Conservation (phyloP, 305 asterid genomes). For the Coffea humblotiana region DNA sequence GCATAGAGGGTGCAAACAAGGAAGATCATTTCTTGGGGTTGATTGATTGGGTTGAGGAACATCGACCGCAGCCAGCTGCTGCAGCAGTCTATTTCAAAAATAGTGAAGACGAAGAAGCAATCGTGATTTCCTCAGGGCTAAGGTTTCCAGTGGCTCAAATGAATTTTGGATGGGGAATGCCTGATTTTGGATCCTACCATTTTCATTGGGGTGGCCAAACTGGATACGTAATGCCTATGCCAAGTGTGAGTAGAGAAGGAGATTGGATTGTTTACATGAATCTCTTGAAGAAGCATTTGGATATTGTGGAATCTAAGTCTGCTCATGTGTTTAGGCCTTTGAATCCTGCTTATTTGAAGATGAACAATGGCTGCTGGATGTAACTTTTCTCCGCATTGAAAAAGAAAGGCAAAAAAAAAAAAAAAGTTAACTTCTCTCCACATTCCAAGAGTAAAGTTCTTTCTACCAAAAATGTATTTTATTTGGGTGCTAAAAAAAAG, state of each 20-base stretch:
- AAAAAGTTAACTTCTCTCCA: no score
- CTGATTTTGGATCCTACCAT: constrained; percentile 56
- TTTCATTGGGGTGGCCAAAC: constrained; percentile 66
- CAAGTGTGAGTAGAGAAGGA: constrained; percentile 32
- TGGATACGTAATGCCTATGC: constrained; percentile 62
- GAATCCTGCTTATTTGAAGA: neutral
- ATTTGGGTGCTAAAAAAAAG: no score
- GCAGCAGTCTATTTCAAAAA: constrained; percentile 42
- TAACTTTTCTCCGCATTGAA: no score
- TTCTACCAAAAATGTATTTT: no score
- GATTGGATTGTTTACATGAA: constrained; percentile 63
- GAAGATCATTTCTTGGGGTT: constrained; percentile 48
- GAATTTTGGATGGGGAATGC: constrained; percentile 64
- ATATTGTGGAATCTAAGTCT: neutral
- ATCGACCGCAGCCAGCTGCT: constrained; percentile 48
- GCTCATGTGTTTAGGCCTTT: neutral
- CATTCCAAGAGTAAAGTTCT: no score
- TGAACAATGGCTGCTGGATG: neutral
- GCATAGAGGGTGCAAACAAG: constrained; percentile 29
- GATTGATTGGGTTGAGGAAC: constrained; percentile 61
- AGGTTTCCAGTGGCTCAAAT: constrained; percentile 41
- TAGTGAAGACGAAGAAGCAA: constrained; percentile 43
- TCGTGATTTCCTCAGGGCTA: constrained; percentile 54
- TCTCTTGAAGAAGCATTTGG: neutral
- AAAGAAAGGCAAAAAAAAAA: no score